phyloP scores from a whole-genome alignment of 2,329 filamentous ascomycete species.

The Teratosphaeria epicoccoides region DNA sequence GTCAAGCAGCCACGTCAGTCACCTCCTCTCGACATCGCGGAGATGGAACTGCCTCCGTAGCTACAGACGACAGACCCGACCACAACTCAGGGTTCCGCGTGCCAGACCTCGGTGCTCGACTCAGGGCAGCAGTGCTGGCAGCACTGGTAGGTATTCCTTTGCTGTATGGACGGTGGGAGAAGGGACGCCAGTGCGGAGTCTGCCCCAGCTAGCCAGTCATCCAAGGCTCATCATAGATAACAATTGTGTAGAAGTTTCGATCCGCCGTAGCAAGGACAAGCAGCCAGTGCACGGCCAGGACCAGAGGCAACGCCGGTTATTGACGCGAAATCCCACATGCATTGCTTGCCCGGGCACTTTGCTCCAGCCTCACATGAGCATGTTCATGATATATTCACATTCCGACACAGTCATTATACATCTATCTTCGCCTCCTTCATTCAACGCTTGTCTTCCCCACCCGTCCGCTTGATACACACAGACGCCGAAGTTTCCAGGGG shows the following conservation, averaged over 20 bases:
- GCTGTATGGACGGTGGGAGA: no score
- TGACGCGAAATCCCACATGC: background rate
- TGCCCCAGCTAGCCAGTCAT: no score
- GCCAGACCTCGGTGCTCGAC: no score
- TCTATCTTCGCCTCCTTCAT: background rate
- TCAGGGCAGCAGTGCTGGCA: no score
- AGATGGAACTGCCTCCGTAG: background rate
- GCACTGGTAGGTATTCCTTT: no score
- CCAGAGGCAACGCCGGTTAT: no score
- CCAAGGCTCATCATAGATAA: no score
- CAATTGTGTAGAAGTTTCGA: no score
- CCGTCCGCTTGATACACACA: no score
- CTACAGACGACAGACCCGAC: background rate
- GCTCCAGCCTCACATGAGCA: background rate
- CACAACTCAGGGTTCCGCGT: background rate
- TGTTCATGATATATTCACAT: background rate
- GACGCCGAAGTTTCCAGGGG: background rate
- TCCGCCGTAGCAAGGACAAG: no score
- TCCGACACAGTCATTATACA: background rate
- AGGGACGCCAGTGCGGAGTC: no score
- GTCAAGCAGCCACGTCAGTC: background rate
- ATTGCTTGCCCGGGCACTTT: background rate
- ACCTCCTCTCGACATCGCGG: background rate
- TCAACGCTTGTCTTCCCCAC: background rate
- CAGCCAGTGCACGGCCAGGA: no score